Conservation (phyloP, 768 basidiomycete genomes). For the Basidioascus undulatus region DNA sequence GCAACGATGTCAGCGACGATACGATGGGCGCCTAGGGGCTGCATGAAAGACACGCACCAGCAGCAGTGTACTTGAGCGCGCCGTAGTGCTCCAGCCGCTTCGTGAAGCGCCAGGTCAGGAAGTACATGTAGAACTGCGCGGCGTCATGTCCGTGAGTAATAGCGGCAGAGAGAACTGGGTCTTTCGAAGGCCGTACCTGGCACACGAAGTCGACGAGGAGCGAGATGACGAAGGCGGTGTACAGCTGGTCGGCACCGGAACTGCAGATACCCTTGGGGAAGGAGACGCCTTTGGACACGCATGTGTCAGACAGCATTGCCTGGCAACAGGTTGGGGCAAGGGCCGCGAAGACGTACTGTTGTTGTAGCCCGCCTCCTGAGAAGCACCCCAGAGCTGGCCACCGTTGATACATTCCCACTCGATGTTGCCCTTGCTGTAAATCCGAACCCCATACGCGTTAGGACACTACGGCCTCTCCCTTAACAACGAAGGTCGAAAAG, state of each 20-base stretch:
- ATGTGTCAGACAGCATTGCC: too few relatives aligned
- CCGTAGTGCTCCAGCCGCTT: conserved; percentile 43
- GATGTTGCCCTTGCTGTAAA: conserved; percentile 36
- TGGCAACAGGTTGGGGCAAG: too few relatives aligned
- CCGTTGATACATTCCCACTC: conserved; percentile 50
- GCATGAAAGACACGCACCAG: conserved; percentile 26
- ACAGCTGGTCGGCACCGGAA: conserved; percentile 33
- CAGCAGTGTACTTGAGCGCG: conserved; percentile 33
- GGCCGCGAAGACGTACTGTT: too few relatives aligned
- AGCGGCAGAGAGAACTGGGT: conserved; percentile 1
- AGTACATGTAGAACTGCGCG: conserved; percentile 44
- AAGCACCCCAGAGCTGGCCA: conserved; percentile 24
- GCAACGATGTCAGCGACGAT: neutral
- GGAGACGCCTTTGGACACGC: too few relatives aligned
- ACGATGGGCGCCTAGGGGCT: neutral
- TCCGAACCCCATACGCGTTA: neutral
- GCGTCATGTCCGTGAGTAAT: conserved; percentile 2
- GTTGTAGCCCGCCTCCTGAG: conserved; percentile 23
- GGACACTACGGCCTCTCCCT: neutral
- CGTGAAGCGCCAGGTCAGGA: conserved; percentile 48
- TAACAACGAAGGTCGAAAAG: conserved; percentile 8
- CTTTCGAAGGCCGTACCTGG: conserved; percentile 28
- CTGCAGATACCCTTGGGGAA: conserved; percentile 35
- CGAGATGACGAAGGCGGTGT: conserved; percentile 38
- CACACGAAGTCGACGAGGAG: conserved; percentile 40